Base-by-base conservation (phyloP, 176 grass and related monocot species). In the Aegilops speltoides region DNA sequence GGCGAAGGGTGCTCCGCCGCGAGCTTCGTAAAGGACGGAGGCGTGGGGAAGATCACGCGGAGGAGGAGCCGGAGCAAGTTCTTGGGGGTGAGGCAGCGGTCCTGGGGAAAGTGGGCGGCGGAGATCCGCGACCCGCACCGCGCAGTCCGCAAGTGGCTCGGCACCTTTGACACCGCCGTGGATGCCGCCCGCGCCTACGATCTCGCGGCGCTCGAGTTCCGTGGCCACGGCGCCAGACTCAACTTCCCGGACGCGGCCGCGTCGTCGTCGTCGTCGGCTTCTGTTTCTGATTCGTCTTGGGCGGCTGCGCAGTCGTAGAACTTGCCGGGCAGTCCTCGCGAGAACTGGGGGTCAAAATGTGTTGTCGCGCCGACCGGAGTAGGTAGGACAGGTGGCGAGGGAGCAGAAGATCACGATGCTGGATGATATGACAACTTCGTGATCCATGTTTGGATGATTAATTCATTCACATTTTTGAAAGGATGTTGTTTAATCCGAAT, bases 101-200 rank as follows among this genome's bases (percentile, higher is more conserved):
- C 85, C 23, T 97, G 95, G 93, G 93, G 95, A 1, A 97, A 91
- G 57, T 97, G 95, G 95, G 95, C 89, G 41, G 95, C 95, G 83
- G 93, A 93, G 89, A 97, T 97, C 72, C 91, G 93, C 32, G 93
- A 97, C 85, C 95, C 95, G 10, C 89, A 60, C 54, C 87, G 89
- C 84, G 95, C 89, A 25, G 93, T 81, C 17, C 91, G 95, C 69
- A 95, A 95, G 89, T 97, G 95, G 95, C 95, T 97, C 36, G 95
- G 95, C 86, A 97, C 93, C 64, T 97, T 95, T 83, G 80, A 91
- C 64, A 97, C 93, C 38, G 93, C 95, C 48, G 93, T 90, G 71
- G 85, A 86, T 22, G 91, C 95, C 24, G 93, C 95, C 32, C 93
- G 76, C 75, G 95, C 95, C 4, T 97, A 97, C 70, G 95, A 97